These are phyloP conservation scores for Endotrypanum monterogeii DNA, from an alignment of 208 protist species.

Conservation along the genomic window DNA sequence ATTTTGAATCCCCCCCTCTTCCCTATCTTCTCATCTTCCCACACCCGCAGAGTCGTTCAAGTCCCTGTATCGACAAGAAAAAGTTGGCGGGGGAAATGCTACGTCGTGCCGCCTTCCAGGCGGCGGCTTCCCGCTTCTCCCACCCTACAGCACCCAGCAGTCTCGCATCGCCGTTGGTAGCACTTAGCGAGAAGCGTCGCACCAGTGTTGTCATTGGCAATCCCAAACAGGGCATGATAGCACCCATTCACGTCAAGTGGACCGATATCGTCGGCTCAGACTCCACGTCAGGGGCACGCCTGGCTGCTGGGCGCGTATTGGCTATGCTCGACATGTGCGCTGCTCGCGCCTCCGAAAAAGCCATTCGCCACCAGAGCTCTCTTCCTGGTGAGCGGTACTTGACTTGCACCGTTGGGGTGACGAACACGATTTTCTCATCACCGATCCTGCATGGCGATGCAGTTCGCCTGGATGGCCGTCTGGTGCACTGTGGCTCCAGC, in stretches of 20 bases:
- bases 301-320: slow-evolving; percentile 82
- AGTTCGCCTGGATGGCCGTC: slow-evolving; percentile 70
- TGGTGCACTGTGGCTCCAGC: slow-evolving; percentile 81
- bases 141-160: background rate
- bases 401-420: slow-evolving; percentile 85
- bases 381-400: slow-evolving; percentile 33
- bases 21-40: background rate
- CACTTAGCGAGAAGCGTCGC: slow-evolving; percentile 3
- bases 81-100: background rate
- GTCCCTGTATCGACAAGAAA: background rate
- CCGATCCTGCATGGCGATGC: slow-evolving; percentile 88
- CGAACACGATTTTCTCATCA: slow-evolving; percentile 75
- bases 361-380: slow-evolving; percentile 23
- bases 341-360: slow-evolving; percentile 58
- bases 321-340: slow-evolving; percentile 90
- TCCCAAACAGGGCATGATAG: slow-evolving; percentile 52
- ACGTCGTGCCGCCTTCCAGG: slow-evolving; percentile 19
- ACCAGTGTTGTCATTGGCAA: slow-evolving; percentile 59
- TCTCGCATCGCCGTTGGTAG: background rate
- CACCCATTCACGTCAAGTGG: slow-evolving; percentile 59
- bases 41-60: background rate
- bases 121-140: slow-evolving; percentile 8
- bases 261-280: slow-evolving; percentile 80
- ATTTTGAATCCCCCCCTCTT: background rate
- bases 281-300: slow-evolving; percentile 36